phyloP scores from a whole-genome alignment of 1,284 basidiomycete species.

The Cryptococcus sp. region DNA sequence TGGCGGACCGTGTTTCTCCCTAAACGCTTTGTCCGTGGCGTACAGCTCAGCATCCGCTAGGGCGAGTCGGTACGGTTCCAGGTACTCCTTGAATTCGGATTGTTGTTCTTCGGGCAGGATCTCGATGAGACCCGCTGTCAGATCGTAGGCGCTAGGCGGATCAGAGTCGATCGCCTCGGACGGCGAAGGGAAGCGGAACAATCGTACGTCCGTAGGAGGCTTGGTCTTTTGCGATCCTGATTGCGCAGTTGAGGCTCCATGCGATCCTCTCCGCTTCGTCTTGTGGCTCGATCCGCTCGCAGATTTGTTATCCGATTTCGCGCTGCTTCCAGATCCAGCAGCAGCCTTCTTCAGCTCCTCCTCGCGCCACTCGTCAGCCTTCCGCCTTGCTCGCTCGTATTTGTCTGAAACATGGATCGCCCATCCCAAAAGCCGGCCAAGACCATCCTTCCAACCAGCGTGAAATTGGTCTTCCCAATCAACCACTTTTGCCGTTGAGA shows the following conservation, averaged over 20 bases:
- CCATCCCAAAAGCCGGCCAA: slow-evolving; percentile 48
- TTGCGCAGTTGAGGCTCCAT: slow-evolving; percentile 1
- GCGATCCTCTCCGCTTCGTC: slow-evolving; percentile 17
- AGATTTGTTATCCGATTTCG: slow-evolving; percentile 1
- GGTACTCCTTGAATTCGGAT: slow-evolving; percentile 25
- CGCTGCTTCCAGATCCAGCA: neutral
- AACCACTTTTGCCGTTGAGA: slow-evolving; percentile 30
- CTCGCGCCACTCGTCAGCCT: slow-evolving; percentile 46
- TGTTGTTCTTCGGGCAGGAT: slow-evolving; percentile 19
- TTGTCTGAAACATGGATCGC: slow-evolving; percentile 48
- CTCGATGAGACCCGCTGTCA: slow-evolving; percentile 43
- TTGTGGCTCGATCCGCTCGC: slow-evolving; percentile 32
- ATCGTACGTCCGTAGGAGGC: slow-evolving; percentile 46
- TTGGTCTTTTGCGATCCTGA: slow-evolving; percentile 22
- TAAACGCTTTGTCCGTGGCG: slow-evolving; percentile 26
- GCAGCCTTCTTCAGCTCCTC: slow-evolving; percentile 21
- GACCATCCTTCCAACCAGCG: slow-evolving; percentile 50
- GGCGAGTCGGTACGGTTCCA: slow-evolving; percentile 37
- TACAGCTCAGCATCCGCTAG: slow-evolving; percentile 41
- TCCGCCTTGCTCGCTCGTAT: slow-evolving; percentile 49
- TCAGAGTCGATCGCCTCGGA: slow-evolving; percentile 23
- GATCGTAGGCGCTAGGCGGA: slow-evolving; percentile 26
- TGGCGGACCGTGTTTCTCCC: slow-evolving; percentile 23
- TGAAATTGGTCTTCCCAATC: slow-evolving; percentile 52
- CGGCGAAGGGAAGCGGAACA: slow-evolving; percentile 46